These are phyloP conservation scores for Thermoascus crustaceus DNA, from an alignment of 2,329 filamentous ascomycete genomes.

Conservation along the genomic window DNA sequence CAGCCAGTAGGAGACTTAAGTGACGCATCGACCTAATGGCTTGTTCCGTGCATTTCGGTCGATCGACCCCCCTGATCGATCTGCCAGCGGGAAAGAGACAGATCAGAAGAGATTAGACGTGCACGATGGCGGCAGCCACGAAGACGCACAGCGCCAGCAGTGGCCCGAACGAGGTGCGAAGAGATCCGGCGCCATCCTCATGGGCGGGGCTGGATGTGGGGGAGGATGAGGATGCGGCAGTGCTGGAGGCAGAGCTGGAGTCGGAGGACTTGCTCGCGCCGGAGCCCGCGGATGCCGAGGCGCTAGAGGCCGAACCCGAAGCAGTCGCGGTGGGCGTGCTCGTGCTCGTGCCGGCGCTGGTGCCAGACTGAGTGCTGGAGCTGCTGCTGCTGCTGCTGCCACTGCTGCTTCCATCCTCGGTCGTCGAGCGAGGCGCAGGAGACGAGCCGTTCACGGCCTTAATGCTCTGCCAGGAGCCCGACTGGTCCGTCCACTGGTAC, in stretches of 20 bases:
- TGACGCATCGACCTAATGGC: too few relatives aligned
- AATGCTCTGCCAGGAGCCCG: slow-evolving; percentile 58
- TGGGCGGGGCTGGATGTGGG: neutral
- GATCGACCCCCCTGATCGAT: too few relatives aligned
- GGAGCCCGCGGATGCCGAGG: slow-evolving; percentile 1
- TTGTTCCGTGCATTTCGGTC: too few relatives aligned
- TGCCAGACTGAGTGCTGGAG: slow-evolving; percentile 5
- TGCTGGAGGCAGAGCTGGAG: slow-evolving; percentile 7
- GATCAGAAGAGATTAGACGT: too few relatives aligned
- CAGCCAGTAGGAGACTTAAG: too few relatives aligned
- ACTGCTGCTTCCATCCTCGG: neutral
- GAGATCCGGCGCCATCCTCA: too few relatives aligned
- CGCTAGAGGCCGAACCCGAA: neutral
- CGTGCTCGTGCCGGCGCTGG: slow-evolving; percentile 9
- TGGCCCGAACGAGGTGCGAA: too few relatives aligned
- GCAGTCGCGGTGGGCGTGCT: slow-evolving; percentile 7
- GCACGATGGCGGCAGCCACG: too few relatives aligned
- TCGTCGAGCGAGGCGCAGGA: neutral
- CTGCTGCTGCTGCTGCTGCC: neutral
- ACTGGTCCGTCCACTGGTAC: slow-evolving; percentile 57
- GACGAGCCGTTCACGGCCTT: slow-evolving; percentile 24
- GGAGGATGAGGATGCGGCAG: neutral
- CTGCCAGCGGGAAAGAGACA: too few relatives aligned
- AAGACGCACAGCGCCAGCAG: too few relatives aligned
- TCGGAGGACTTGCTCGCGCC: slow-evolving; percentile 6